Conservation (phyloP, 768 basidiomycete species). For the Leucosporidium scottii region DNA sequence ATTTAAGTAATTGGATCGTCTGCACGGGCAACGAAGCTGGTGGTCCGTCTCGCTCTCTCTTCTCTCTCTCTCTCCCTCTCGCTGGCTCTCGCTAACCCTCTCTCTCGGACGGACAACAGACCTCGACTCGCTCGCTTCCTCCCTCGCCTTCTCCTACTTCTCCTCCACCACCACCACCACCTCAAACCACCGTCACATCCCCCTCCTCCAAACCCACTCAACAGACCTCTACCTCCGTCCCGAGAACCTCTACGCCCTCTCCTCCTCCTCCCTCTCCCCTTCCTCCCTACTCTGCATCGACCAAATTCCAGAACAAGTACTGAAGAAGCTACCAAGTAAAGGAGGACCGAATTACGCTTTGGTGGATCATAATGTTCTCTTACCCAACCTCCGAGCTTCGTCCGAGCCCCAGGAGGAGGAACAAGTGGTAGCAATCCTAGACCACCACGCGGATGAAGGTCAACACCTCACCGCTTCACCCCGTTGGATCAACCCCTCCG, state of each 20-base stretch:
- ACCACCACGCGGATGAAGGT: constrained; percentile 86
- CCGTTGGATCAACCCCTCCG: constrained; percentile 58
- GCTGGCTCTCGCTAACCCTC: constrained; percentile 4
- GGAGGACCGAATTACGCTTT: constrained; percentile 53
- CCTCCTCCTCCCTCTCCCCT: constrained; percentile 51
- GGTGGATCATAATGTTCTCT: constrained; percentile 85
- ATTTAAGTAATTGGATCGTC: constrained; percentile 63
- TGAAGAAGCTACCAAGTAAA: no score
- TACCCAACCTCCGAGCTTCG: constrained; percentile 44
- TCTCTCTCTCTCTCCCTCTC: neutral
- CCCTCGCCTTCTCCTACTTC: constrained; percentile 76
- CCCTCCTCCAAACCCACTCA: constrained; percentile 63
- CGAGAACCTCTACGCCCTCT: constrained; percentile 76
- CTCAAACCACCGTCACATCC: constrained; percentile 46
- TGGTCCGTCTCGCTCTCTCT: constrained; percentile 49
- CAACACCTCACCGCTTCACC: constrained; percentile 56
- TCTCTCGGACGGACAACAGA: constrained; percentile 49
- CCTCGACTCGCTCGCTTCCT: constrained; percentile 78
- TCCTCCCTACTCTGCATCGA: constrained; percentile 60
- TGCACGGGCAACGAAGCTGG: constrained; percentile 93
- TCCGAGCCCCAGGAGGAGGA: constrained; percentile 29
- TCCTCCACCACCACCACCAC: constrained; percentile 42
- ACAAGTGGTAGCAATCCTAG: constrained; percentile 69
- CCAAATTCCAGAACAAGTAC: no score
- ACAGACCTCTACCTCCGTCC: constrained; percentile 69